A percentile compares a stretch with the other conserved stretches of the same genome.
Evolutionary conservation across 306 rosid species (phyloP).

Genomic region (Canavalia gladiata): DNA sequence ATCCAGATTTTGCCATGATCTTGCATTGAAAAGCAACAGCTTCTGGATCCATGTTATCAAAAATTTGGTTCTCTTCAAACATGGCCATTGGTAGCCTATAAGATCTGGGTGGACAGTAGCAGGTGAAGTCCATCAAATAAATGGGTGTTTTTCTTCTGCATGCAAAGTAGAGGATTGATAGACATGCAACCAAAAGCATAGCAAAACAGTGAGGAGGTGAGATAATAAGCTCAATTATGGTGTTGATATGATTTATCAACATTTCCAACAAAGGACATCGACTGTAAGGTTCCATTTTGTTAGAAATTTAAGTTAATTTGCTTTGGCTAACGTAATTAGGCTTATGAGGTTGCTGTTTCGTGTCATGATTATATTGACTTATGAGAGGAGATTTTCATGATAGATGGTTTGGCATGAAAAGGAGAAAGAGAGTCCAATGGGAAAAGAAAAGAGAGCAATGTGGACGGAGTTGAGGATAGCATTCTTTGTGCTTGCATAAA

Average conservation of each 20-base stretch:
- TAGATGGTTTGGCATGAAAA: slow-evolving; percentile 38
- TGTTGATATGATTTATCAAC: slow-evolving; percentile 22
- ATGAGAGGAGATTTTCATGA: slow-evolving; percentile 34
- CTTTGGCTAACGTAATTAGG: slow-evolving; percentile 22
- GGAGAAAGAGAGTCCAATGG: slow-evolving; percentile 43
- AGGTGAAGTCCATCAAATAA: slow-evolving; percentile 58
- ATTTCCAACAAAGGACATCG: slow-evolving; percentile 40
- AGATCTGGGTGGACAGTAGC: slow-evolving; percentile 58
- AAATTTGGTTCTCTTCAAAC: slow-evolving; percentile 54
- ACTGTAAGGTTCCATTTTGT: slow-evolving; percentile 37
- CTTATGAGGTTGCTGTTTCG: slow-evolving; percentile 18
- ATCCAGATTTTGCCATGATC: slow-evolving; percentile 68
- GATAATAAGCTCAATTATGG: slow-evolving; percentile 11
- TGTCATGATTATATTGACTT: slow-evolving; percentile 37
- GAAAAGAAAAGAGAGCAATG: slow-evolving; percentile 44
- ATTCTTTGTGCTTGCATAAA: slow-evolving; percentile 53
- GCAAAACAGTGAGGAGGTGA: slow-evolving; percentile 35
- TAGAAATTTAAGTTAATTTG: slow-evolving; percentile 20
- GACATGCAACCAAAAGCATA: slow-evolving; percentile 38
- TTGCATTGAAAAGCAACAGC: slow-evolving; percentile 61
- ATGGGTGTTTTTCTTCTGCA: slow-evolving; percentile 49
- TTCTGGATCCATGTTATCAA: slow-evolving; percentile 52
- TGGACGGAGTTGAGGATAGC: slow-evolving; percentile 40
- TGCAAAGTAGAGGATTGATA: slow-evolving; percentile 48
- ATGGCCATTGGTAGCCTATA: slow-evolving; percentile 55